Base-by-base conservation (phyloP, 1,139 yeast species). In the Pichia sp. region DNA sequence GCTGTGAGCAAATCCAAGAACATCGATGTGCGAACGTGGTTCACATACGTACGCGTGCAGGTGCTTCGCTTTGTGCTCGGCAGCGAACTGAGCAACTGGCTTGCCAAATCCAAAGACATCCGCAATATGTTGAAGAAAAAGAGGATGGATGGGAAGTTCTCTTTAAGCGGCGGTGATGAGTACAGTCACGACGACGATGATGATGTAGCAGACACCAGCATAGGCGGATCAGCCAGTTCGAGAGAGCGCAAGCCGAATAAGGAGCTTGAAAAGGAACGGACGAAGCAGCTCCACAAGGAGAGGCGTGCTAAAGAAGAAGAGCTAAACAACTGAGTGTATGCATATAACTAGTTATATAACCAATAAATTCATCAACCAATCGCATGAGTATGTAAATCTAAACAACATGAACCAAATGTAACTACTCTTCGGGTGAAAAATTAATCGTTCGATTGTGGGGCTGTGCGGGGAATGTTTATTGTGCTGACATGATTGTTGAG, bases 41-140 rank as follows among this genome's bases (percentile, higher is more conserved):
- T 73, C 60, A 77, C 84, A 56, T 80, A 84, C 62, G 68, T 83
- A 51, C 74, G 90, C 56, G 72, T 85, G 54, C 77, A 83, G 55
- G 83, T 80, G 59, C 74, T 86, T 64, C 81, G 81, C 63, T 87
- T 90, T 87, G 76, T 84, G n/a, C 85, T 82, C 64, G 84, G 87
- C 45, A 78, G 81, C 45, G 89, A 89, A 1, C 76, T 85, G 16
- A 87, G 83, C 61, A 75, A 75, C 57, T 90, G 86, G 64, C 58
- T 61, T 30, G 55, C 60, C 7, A 45, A 47, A 8, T 52, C 59
- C 10, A 54, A 50, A 30, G 59, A 57, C 23, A 52, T 59, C 4
- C 47, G 57, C 23, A 34, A n/a, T 6, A 49, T 62, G 49, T 45
- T 62, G 6, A 56, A 54, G 10, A 59, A 36, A 15, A 36, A 36